Evolutionary conservation across 768 basidiomycete species (phyloP).

Genomic region (Rhodocollybia butyracea): DNA sequence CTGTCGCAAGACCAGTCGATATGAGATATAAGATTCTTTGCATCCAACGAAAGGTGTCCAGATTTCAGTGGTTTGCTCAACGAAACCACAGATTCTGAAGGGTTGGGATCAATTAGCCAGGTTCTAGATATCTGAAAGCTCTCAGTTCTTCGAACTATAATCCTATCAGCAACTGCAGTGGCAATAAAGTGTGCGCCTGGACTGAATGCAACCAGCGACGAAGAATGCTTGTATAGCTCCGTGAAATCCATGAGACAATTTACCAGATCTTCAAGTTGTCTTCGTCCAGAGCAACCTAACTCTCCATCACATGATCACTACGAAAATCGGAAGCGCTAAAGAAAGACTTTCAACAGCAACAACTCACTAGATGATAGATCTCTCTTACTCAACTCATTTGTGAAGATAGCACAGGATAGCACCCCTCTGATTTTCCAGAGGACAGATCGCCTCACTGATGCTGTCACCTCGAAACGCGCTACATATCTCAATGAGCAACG

Average conservation of each 20-base stretch:
- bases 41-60: slow-evolving; percentile 17
- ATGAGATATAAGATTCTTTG: slow-evolving; percentile 58
- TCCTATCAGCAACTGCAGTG: slow-evolving; percentile 71
- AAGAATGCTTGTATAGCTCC: slow-evolving; percentile 75
- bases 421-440: no score
- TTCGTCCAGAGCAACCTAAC: slow-evolving; percentile 3
- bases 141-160: slow-evolving; percentile 82
- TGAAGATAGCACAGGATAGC: no score
- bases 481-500: no score
- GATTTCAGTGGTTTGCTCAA: slow-evolving; percentile 34
- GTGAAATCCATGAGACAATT: slow-evolving; percentile 76
- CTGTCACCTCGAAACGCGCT: no score
- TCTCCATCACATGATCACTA: not conserved
- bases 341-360: no score
- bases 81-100: slow-evolving; percentile 46
- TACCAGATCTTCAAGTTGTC: not conserved
- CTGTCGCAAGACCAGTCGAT: slow-evolving; percentile 87
- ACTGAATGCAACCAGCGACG: slow-evolving; percentile 74
- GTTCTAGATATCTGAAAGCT: slow-evolving; percentile 81
- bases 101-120: slow-evolving; percentile 62
- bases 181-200: slow-evolving; percentile 86
- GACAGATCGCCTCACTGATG: no score
- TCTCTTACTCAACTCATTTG: no score
- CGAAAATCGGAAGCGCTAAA: not conserved
- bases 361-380: no score